Evolutionary conservation across 148 eudicot genomes (phyloP).

Genomic region (Dianthus caryophyllus): DNA sequence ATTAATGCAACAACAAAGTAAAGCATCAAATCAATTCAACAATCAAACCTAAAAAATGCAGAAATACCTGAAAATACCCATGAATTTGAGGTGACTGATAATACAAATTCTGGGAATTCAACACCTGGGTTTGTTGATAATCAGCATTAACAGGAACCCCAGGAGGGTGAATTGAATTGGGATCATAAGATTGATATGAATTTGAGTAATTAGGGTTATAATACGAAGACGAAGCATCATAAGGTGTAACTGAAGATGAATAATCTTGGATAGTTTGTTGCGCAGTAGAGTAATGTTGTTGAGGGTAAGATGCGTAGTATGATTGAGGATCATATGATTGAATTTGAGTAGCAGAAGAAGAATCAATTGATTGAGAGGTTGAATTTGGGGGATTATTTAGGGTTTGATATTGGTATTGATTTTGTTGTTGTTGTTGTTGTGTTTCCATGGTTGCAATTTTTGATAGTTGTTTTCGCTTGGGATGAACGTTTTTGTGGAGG

Average conservation of each 20-base stretch:
- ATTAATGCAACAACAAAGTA: neutral
- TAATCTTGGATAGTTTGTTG: conserved; percentile 23
- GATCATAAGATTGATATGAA: conserved; percentile 24
- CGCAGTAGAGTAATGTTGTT: conserved; percentile 18
- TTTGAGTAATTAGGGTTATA: conserved; percentile 33
- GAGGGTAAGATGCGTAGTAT: conserved; percentile 31
- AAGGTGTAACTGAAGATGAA: conserved; percentile 18
- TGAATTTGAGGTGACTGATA: conserved; percentile 18
- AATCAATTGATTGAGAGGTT: conserved; percentile 22
- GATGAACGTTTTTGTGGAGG: too few species aligned
- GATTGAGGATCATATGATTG: conserved; percentile 24
- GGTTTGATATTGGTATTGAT: conserved; percentile 21
- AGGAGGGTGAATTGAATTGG: conserved; percentile 21
- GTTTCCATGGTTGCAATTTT: conserved; percentile 32
- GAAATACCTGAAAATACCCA: conserved; percentile 22
- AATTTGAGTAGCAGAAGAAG: conserved; percentile 29
- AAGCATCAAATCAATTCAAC: neutral
- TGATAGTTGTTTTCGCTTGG: too few species aligned
- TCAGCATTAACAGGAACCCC: conserved; percentile 23
- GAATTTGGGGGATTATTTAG: neutral
- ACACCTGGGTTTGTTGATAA: conserved; percentile 23
- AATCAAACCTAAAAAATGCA: neutral
- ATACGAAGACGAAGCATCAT: conserved; percentile 30
- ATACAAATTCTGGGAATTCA: conserved; percentile 24
- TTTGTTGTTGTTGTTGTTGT: conserved; percentile 23